A percentile compares a stretch with the other conserved stretches of the same genome.
phyloP scores from a whole-genome alignment of 495 filamentous ascomycete species.

The Oleoguttula mirabilis region DNA sequence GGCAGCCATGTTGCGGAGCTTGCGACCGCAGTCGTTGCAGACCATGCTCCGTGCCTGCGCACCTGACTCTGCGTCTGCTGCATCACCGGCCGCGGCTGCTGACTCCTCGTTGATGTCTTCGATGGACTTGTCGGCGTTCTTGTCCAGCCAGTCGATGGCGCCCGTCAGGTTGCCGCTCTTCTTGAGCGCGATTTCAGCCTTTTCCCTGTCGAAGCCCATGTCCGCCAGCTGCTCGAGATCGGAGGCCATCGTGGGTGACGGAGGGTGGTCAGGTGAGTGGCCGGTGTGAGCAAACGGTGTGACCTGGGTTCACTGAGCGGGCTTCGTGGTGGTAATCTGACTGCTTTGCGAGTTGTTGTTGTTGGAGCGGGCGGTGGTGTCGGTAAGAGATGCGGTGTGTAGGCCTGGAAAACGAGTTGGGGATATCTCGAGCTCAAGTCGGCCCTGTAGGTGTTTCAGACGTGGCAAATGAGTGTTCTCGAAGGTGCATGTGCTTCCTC shows the following conservation, averaged over 20 bases:
- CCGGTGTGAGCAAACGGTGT: no score
- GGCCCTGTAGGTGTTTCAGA: no score
- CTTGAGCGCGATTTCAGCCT: constrained; percentile 69
- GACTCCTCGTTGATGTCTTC: constrained; percentile 63
- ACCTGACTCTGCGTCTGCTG: constrained; percentile 37
- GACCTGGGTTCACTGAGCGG: no score
- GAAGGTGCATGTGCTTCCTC: no score
- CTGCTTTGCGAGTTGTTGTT: no score
- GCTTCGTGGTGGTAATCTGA: no score
- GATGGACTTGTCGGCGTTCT: constrained; percentile 69
- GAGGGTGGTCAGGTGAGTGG: constrained; percentile 1
- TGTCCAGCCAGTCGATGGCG: constrained; percentile 76
- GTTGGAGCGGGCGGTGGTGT: no score
- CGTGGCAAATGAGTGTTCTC: no score
- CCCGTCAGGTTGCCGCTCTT: constrained; percentile 61
- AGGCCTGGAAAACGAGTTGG: no score
- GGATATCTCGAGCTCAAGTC: no score
- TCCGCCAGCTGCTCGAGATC: constrained; percentile 75
- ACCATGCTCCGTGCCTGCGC: constrained; percentile 51
- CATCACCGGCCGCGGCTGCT: constrained; percentile 37
- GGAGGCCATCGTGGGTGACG: constrained; percentile 52
- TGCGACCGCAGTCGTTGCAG: constrained; percentile 90
- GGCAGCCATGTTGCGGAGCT: constrained; percentile 64
- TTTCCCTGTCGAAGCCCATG: constrained; percentile 84
- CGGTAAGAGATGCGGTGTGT: no score